Evolutionary conservation across 495 filamentous ascomycete genomes (phyloP).

Genomic region (Neurospora discreta): DNA sequence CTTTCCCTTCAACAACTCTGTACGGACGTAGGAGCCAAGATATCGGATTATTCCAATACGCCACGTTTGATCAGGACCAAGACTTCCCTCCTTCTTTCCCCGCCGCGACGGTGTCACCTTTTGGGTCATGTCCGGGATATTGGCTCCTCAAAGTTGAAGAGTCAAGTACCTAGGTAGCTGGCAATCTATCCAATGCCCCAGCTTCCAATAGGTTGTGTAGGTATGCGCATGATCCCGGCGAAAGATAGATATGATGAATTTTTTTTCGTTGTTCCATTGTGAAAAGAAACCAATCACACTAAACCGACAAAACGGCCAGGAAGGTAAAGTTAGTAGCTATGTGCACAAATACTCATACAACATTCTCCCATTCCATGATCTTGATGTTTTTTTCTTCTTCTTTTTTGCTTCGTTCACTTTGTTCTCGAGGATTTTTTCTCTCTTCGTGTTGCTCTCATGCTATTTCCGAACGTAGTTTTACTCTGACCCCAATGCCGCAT

Average conservation of each 20-base stretch:
- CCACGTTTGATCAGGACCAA: not conserved
- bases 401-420: not conserved
- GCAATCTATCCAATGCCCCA: no score
- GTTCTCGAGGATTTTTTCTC: not conserved
- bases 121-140: no score
- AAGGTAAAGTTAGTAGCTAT: not conserved
- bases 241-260: not conserved
- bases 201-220: no score
- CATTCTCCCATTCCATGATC: not conserved
- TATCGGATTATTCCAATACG: not conserved
- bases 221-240: not conserved
- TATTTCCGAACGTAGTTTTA: not conserved
- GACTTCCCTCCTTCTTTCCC: not conserved
- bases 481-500: not conserved
- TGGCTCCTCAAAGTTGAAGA: not conserved
- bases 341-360: not conserved
- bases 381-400: not conserved
- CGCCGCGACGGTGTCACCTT: no score
- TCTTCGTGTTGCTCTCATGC: not conserved
- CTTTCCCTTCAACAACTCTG: not conserved
- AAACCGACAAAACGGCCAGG: not conserved
- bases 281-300: not conserved
- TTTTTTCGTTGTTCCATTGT: not conserved
- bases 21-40: not conserved
- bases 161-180: no score